A percentile compares a stretch with the other conserved stretches of the same genome.
These are phyloP conservation scores for Leersia perrieri DNA, from an alignment of 176 grass and related monocot species.

Conservation along the genomic window DNA sequence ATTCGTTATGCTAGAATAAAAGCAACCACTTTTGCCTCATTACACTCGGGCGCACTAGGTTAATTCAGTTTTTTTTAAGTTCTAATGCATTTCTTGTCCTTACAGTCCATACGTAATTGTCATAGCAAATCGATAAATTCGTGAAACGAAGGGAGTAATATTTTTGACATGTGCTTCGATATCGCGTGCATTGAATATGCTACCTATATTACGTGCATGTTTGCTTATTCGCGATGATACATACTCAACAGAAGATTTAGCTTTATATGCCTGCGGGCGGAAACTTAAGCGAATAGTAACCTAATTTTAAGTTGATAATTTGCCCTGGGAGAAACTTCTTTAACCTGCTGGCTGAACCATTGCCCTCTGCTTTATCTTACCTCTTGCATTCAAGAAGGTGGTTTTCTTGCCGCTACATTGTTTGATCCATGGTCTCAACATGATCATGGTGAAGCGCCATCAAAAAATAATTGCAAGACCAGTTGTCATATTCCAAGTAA, in stretches of 20 bases:
- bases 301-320: background rate
- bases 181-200: background rate
- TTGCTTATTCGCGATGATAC: background rate
- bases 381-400: background rate
- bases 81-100: too few relatives aligned
- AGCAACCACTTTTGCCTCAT: too few relatives aligned
- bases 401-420: background rate
- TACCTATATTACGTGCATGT: background rate
- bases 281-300: background rate
- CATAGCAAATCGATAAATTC: background rate
- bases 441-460: background rate
- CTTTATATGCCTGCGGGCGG: too few relatives aligned
- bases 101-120: too few relatives aligned
- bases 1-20: too few relatives aligned
- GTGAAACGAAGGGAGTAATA: background rate
- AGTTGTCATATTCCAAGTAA: background rate
- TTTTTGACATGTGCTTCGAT: background rate
- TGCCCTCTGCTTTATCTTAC: background rate
- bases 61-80: too few relatives aligned
- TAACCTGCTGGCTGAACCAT: background rate
- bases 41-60: too few relatives aligned
- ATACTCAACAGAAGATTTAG: background rate
- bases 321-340: background rate
- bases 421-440: background rate
- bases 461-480: conserved; percentile 24